Evolutionary conservation across 805 yeast genomes (phyloP), one percentile per base, ranked within the genome.

Genomic region (Saccharomyces mikatae): DNA sequence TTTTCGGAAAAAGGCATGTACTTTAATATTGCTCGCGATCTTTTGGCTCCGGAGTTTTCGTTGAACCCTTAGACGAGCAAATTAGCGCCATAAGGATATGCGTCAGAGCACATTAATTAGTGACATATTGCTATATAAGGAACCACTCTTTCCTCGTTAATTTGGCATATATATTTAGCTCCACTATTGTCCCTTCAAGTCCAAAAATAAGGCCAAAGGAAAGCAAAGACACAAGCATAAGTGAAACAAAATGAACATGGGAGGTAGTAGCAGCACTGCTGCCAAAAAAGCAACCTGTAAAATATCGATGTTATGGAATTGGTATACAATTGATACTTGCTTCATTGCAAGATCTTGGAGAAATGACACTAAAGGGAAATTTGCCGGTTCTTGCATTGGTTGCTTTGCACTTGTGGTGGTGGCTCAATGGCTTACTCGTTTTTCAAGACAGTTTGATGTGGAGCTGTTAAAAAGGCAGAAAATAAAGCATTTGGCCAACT

Each of bases 381-480:
- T 84, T 71, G 89, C 87, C 3, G 89, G 88, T n/a, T 76, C 87
- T 0, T 85, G 89, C 69, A 73, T 85, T 30, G 89, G 89, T n/a
- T 80, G 82, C 9, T 79, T 83, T 64, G 70, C 80, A 29, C 70
- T 85, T 62, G 84, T 81, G 2, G 66, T 83, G 50, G 77, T 79
- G 10, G 74, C 82, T 9, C 83, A 82, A 62, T 77, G 83, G 80
- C 67, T 82, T 51, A 80, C 80, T 59, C 71, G 88, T 41, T 66
- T 79, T 36, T 71, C 77, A 41, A 72, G 83, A 27, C 87, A 82
- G 61, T 78, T 75, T 51, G 81, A 78, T 58, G 61, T 65, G 13
- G 76, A 78, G 22, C 64, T 77, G 44, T 64, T 65, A 13, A 59
- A 63, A 57, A 63, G 70, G 54, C 59, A 62, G 49, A 62, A 52